Percentiles rank a stretch among this genome's conserved stretches.
Conservation (phyloP, 2,329 filamentous ascomycete genomes). For the Diaporthe vaccinii region DNA sequence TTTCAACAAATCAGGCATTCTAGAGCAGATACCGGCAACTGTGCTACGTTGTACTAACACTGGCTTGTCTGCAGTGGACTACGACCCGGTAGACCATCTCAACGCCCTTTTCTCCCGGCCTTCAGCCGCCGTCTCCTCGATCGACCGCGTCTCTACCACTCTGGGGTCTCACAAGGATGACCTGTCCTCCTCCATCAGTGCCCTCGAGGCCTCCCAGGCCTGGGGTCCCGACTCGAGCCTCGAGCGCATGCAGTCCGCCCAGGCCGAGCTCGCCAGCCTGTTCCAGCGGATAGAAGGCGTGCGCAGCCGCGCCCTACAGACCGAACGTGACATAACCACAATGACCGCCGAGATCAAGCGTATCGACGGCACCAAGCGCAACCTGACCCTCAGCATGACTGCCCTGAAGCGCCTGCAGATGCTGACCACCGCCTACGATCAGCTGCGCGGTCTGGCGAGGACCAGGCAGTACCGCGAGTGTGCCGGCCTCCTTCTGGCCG, state of each 20-base stretch:
- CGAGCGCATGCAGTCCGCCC: slow-evolving; percentile 90
- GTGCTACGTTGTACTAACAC: slow-evolving; percentile 34
- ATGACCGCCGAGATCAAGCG: slow-evolving; percentile 99
- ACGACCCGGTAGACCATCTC: slow-evolving; percentile 92
- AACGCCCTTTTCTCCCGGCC: slow-evolving; percentile 95
- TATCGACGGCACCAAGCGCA: slow-evolving; percentile 95
- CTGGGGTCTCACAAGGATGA: slow-evolving; percentile 85
- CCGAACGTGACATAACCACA: slow-evolving; percentile 94
- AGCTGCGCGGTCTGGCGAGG: slow-evolving; percentile 85
- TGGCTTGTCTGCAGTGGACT: slow-evolving; percentile 69
- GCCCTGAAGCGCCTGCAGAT: slow-evolving; percentile 97
- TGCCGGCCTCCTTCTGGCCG: slow-evolving; percentile 91
- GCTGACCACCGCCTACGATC: slow-evolving; percentile 99
- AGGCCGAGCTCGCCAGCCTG: slow-evolving; percentile 88
- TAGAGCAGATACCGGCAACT: not conserved
- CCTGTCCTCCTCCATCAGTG: slow-evolving; percentile 82
- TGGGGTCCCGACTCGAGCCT: slow-evolving; percentile 90
- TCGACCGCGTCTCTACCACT: slow-evolving; percentile 79
- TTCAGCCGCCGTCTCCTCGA: slow-evolving; percentile 83
- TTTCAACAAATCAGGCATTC: too few relatives aligned
- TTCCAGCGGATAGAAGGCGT: slow-evolving; percentile 97
- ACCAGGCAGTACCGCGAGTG: slow-evolving; percentile 95
- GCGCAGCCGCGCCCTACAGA: slow-evolving; percentile 88
- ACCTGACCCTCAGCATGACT: slow-evolving; percentile 97
- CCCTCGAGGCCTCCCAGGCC: slow-evolving; percentile 82